Evolutionary conservation across 768 basidiomycete species (phyloP), one percentile per base, ranked within the genome.

Genomic region (Podaxis carcinomalis): DNA sequence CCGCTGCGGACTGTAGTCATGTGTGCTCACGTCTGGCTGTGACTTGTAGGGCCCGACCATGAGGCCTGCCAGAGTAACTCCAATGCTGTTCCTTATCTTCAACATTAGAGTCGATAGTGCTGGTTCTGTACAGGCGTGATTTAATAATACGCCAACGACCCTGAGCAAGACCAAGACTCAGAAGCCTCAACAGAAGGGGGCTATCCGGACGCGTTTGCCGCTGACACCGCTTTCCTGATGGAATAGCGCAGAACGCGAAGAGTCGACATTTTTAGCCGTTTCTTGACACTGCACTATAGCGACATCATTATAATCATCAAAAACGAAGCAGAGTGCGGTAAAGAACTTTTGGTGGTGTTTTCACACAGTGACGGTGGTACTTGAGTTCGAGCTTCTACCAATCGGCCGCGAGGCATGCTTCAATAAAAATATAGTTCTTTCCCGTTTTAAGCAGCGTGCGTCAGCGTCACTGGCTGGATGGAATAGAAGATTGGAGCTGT

Each of bases 151-250:
- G 32, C 32, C 32, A 32, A 32, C 32, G 32, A 32, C 32, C 32
- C 32, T 32, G 32, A 32, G 32, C 32, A 32, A 9, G 32, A 32
- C 32, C 32, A 32, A 32, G 32, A 32, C 32, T 32, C 32, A 32
- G 32, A 32, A 32, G 32, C 32, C 32, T 32, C 7, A 9, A 32
- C 9, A 32, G 32, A 32, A 32, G 32, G 32, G 32, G 32, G 32
- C 16, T 16, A 44, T 44, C 42, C 5, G 9, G 42, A 21, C 16
- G 28, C 44, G 51, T 61, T 61, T 61, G 59, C 59, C 59, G 59
- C 59, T 51, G 42, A 61, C 59, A 61, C 59, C 44, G 59, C 59
- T 61, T 61, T 61, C 44, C 28, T 55, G 46, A 61, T 55, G 25
- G 42, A 53, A 53, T 37, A 53, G n/a, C 42, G 9, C 19, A 36